Base-by-base conservation (phyloP, 768 basidiomycete genomes). In the Suillus bovinus region DNA sequence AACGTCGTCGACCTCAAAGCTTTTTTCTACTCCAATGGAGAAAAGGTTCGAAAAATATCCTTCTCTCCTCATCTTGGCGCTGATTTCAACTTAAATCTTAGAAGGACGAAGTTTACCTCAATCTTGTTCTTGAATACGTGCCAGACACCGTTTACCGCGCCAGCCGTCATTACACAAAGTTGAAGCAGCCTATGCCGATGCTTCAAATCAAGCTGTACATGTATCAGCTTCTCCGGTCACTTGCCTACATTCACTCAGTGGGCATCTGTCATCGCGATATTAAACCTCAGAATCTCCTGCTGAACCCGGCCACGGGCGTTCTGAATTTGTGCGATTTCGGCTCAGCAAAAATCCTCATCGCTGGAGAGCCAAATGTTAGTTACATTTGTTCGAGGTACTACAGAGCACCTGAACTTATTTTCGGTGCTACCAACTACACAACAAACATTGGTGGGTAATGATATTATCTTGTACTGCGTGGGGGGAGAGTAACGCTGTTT, bases 341-440 rank as follows among this genome's bases (percentile, higher is more conserved):
- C 52, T 96, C 94, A 29, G 97, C 97, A 64, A 99, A 99, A 83
- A 99, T 99, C 69, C 84, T 99, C 56, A 91, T 99, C 44, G 90
- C 94, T 9, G 96, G 96, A 60, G 97, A 99, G 74, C 97, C 97
- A 59, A 99, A 99, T 76, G 97, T 99, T 77, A 94, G 92, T 77
- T 99, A 99, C 78, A 99, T 99, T 75, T 99, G 97, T 81, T 99
- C 97, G 66, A 85, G 97, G 76, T 99, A 99, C 81, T 99, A 99
- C 81, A 89, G 97, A 64, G 97, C 97, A 60, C 97, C 97, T 14
- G 97, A 99, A 79, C 87, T 99, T 73, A 99, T 99, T 74, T 99
- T 99, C 72, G 97, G 97, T 58, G 96, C 97, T 46, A 99, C 97
- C 64, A 99, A 99, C 82, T 99, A 99, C 83, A 96, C 95, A 13